phyloP scores from a whole-genome alignment of 2,329 filamentous ascomycete genomes.

The Epichloe sibirici region DNA sequence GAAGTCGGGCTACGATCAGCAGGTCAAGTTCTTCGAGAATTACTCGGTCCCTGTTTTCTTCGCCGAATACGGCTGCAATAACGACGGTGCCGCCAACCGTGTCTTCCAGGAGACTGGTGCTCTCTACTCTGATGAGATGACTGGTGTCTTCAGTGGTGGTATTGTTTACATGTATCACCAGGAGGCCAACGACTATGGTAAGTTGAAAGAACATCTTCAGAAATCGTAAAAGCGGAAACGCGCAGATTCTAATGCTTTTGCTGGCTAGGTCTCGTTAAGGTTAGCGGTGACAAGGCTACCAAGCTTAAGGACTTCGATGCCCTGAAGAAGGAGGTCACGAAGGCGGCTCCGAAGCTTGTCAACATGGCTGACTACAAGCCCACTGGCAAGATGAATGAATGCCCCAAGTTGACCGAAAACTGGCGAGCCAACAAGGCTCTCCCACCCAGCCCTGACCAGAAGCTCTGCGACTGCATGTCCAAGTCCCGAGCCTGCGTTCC shows the following conservation, averaged over 20 bases:
- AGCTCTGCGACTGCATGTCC: constrained; percentile 80
- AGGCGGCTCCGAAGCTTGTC: constrained; percentile 53
- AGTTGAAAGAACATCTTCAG: constrained; percentile 13
- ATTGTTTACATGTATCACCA: constrained; percentile 99
- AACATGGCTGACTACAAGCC: constrained; percentile 57
- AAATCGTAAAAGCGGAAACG: background rate
- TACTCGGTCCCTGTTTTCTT: constrained; percentile 97
- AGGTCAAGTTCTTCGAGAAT: constrained; percentile 74
- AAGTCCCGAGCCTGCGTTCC: constrained; percentile 60
- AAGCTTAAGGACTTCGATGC: constrained; percentile 64
- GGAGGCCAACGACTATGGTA: constrained; percentile 79
- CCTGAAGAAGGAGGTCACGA: constrained; percentile 57
- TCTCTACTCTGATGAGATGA: constrained; percentile 75
- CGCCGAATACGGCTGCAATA: constrained; percentile 96
- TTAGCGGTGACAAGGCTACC: constrained; percentile 44
- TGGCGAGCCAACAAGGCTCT: constrained; percentile 60
- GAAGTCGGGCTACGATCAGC: constrained; percentile 66
- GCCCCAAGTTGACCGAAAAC: constrained; percentile 50
- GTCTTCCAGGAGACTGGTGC: constrained; percentile 75
- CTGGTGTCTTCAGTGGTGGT: constrained; percentile 78
- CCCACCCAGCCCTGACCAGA: constrained; percentile 67
- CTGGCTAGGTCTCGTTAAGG: constrained; percentile 50
- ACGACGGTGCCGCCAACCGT: constrained; percentile 48
- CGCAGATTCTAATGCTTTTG: background rate
- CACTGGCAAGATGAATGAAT: constrained; percentile 57